Base-by-base conservation (phyloP, 2,329 filamentous ascomycete species). In the Drechslera avenae region DNA sequence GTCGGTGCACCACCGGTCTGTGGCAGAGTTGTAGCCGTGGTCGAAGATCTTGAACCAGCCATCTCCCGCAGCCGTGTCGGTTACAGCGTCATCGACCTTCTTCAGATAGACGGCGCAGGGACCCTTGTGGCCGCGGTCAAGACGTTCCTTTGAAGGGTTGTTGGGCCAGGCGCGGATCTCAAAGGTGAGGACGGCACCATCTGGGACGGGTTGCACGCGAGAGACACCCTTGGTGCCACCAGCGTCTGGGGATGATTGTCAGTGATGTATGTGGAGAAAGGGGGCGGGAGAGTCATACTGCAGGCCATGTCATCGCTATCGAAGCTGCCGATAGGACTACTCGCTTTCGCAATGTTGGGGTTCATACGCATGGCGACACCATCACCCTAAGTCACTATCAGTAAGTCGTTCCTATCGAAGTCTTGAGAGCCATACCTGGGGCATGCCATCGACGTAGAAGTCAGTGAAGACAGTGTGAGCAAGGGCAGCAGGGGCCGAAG, bases 11-110 rank as follows among this genome's bases (percentile, higher is more conserved):
- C 88, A 91, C 67, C 83, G 76, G 21, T 76, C 69, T 1, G 77
- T 76, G 4, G 68, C 60, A 4, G 74, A 68, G 61, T 88, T 79
- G 72, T 88, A 89, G 37, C 86, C 86, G 43, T 86, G 80, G 50
- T 89, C 82, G 78, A 81, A 90, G 67, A 91, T 83, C 79, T 91
- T 91, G 80, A 91, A 89, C 89, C 88, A 92, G 32, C 88, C 88
- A 42, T 78, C 75, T 4, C 88, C 87, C 18, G 79, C 54, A 59
- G 68, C 75, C 18, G 54, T 50, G 41, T 84, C 84, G 10, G 81
- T 71, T 42, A 73, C 74, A 51, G 86, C 83, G 50, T 84, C 79
- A 57, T 77, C 73, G 1, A 90, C 82, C 63, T 84, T 83, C 76
- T 91, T 91, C 75, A 90, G 77, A 72, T 91, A 91, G 18, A 91